Percentiles rank a stretch among this genome's conserved stretches.
These are phyloP conservation scores for Paracorniculantispora psalliotae DNA, from an alignment of 2,329 filamentous ascomycete genomes.

Conservation along the genomic window DNA sequence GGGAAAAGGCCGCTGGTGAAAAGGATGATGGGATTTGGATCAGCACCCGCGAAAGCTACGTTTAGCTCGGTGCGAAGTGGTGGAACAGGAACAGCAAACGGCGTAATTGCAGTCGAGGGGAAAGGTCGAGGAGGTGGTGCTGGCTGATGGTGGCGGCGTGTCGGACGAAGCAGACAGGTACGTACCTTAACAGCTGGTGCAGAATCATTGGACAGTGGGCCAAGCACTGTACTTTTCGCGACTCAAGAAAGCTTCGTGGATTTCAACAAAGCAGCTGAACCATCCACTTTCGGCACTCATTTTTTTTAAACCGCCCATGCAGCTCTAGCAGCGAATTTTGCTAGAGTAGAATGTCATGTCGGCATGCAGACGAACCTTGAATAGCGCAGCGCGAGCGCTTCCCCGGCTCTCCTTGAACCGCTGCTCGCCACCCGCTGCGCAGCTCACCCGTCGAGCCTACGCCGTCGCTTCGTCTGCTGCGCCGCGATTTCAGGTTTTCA, in stretches of 20 bases:
- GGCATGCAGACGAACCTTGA: conserved; percentile 6
- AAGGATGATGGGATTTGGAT: background rate
- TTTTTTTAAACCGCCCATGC: background rate
- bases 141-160: background rate
- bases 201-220: background rate
- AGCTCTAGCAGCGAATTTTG: background rate
- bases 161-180: background rate
- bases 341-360: conserved; percentile 10
- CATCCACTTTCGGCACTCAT: background rate
- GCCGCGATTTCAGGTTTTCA: conserved; percentile 86
- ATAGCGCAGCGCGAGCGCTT: background rate
- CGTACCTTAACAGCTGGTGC: background rate
- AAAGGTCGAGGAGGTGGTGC: conserved; percentile 5
- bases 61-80: background rate
- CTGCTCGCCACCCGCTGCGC: background rate
- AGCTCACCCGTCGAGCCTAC: conserved; percentile 57
- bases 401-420: background rate
- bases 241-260: background rate
- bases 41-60: background rate
- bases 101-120: conserved; percentile 6
- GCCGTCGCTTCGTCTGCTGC: conserved; percentile 73
- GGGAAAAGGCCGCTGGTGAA: background rate
- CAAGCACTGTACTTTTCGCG: background rate
- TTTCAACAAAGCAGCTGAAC: background rate
- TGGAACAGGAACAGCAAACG: background rate